Conservation (phyloP, 257 asterid genomes). For the Solanum infundibuliforme region DNA sequence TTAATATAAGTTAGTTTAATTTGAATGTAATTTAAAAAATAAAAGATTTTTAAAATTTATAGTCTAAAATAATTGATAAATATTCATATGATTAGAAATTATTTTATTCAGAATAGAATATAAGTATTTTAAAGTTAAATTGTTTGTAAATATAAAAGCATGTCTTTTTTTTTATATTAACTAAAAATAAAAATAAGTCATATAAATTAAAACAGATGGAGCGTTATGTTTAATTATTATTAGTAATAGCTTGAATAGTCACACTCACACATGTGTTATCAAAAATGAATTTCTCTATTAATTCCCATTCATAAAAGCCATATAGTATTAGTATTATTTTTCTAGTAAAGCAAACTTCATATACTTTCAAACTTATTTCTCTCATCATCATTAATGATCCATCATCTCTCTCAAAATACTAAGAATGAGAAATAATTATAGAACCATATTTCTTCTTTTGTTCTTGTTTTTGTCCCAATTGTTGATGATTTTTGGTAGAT, state of each 20-base stretch:
- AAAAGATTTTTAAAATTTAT: no score
- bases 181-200: no score
- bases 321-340: not conserved
- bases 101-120: no score
- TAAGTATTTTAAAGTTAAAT: no score
- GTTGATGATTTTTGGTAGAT: not conserved
- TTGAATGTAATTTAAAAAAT: no score
- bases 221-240: not conserved
- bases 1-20: not conserved
- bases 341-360: not conserved
- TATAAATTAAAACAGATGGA: no score
- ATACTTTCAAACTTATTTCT: not conserved
- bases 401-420: not conserved
- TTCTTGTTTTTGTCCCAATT: slow-evolving; percentile 16
- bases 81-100: no score
- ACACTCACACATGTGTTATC: slow-evolving; percentile 32
- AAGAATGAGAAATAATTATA: slow-evolving; percentile 11
- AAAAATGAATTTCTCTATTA: not conserved
- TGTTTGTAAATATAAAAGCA: no score
- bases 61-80: no score
- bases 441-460: slow-evolving; percentile 13
- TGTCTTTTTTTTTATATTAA: no score
- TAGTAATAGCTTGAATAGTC: not conserved
- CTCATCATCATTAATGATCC: not conserved
- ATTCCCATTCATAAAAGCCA: slow-evolving; percentile 8